Base-by-base conservation (phyloP, 116 monocot species). In the Zostera marina region DNA sequence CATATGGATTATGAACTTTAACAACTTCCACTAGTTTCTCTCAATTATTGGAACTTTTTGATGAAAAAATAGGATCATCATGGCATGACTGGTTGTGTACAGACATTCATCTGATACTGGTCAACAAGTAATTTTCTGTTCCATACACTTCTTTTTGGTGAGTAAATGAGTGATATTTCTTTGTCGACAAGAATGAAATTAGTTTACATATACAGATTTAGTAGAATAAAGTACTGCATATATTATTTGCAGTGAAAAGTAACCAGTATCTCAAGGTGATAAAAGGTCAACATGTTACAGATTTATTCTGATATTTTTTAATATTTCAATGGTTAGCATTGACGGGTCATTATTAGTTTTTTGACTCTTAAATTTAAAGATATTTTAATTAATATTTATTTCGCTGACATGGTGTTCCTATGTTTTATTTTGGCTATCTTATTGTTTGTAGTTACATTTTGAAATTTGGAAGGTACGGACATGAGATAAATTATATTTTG, bases 51-150 rank as follows among this genome's bases (percentile, higher is more conserved):
- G 24, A 54, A 23, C 21, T 54, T 54, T 54, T 54, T 11, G 21
- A 24, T 54, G 54, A 54, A 5, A 54, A 54, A 54, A 54, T 54
- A 54, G 23, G 13, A 24, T 22, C 23, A 54, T 12, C 23, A 22
- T 54, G 54, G 3, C 23, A 22, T 22, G 24, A 54, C 11, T 23
- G 54, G 5, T 24, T 54, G 54, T 23, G 11, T 54, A 54, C 23
- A 54, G 54, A 23, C 54, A 23, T 54, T 54, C 54, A 54, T 23
- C 54, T 54, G 54, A 54, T 54, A 24, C 24, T 12, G 54, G 24
- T 54, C 23, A 54, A 54, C 54, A 2, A 54, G 54, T 54, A 23
- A 19, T 51, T 51, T 51, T 20, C 49, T 51, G 49, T 54, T 24
- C 54, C 54, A 23, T 23, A 22, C 54, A 54, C 19, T 22, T 24